Evolutionary conservation across 1,284 basidiomycete genomes (phyloP), one percentile per base, ranked within the genome.

Genomic region (Austropuccinia psidii): DNA sequence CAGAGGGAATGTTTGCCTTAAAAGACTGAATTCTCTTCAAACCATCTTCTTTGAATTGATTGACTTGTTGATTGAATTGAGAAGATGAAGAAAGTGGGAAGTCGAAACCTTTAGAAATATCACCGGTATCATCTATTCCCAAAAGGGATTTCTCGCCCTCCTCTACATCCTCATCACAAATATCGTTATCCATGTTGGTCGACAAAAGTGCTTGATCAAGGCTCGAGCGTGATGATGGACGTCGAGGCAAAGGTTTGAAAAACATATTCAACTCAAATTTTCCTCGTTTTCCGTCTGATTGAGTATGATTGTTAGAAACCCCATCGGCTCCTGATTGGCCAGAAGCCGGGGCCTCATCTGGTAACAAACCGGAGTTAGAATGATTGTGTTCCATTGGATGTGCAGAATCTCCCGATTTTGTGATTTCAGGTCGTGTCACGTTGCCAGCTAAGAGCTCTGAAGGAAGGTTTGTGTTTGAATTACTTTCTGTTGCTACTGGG

Each of bases 171-270:
- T 13, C n/a, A 21, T 60, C 37, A 9, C 24, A 15, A 15, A 27
- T 24, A 41, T 41, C 37, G 31, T n/a, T 27, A 4, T 15, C 37
- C 6, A 37, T 37, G 31, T n/a, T 60, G 4, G 24, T 29, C 19
- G 35, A 41, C 35, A 17, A 41, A 27, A 60, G 19, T 13, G 45
- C 35, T 15, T 27, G 58, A 43, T 27, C 37, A 43, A 41, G 45
- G 58, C 58, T 60, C 4, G 58, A 60, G 31, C 35, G 45, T 17
- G 58, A 60, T 24, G 58, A n/a, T n/a, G n/a, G 58, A 37, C 37
- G 31, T 27, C 45, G 39, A 24, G 58, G 45, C 31, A 43, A 17
- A 2, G n/a, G 9, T 19, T 13, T 37, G 19, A 41, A 43, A 15
- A 17, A 1, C 19, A 39, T 35, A 21, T 35, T 58, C n/a, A 2